These are phyloP conservation scores for Myriangium duriaei DNA, from an alignment of 2,329 filamentous ascomycete genomes.

Conservation along the genomic window DNA sequence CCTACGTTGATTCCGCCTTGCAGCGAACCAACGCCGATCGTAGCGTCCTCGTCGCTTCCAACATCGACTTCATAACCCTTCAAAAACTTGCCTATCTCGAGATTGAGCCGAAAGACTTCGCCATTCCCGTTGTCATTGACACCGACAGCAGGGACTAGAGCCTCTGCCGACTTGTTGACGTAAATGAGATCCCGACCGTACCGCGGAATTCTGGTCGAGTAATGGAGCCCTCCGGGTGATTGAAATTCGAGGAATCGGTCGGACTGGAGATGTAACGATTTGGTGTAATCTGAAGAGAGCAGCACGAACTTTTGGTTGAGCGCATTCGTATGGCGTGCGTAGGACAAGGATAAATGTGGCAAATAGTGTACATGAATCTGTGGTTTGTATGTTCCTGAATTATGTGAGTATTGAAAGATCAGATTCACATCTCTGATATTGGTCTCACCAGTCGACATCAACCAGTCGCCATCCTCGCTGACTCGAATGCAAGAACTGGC, in stretches of 20 bases:
- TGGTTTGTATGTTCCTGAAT: conserved; percentile 52
- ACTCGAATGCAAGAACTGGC: conserved; percentile 81
- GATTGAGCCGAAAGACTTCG: conserved; percentile 84
- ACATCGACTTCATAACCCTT: conserved; percentile 86
- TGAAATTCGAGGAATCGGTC: conserved; percentile 91
- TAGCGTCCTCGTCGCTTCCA: conserved; percentile 62
- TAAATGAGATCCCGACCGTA: conserved; percentile 88
- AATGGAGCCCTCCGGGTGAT: conserved; percentile 75
- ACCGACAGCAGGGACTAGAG: conserved; percentile 75
- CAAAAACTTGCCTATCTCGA: conserved; percentile 89
- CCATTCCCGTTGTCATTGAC: conserved; percentile 75
- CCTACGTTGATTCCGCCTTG: conserved; percentile 80
- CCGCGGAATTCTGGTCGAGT: conserved; percentile 76
- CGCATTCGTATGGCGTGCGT: conserved; percentile 77
- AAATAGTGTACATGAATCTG: conserved; percentile 96
- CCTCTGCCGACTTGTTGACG: conserved; percentile 69
- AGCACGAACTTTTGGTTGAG: conserved; percentile 86
- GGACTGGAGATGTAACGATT: conserved; percentile 84
- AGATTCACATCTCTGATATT: too few species aligned
- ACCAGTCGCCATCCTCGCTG: conserved; percentile 93
- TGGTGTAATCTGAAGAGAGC: conserved; percentile 81
- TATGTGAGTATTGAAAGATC: background rate
- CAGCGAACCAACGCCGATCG: conserved; percentile 56
- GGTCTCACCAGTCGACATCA: conserved; percentile 77
- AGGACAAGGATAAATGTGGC: conserved; percentile 86